These are phyloP conservation scores for Dipteronia sinensis DNA, from an alignment of 345 rosid genomes.

Conservation along the genomic window DNA sequence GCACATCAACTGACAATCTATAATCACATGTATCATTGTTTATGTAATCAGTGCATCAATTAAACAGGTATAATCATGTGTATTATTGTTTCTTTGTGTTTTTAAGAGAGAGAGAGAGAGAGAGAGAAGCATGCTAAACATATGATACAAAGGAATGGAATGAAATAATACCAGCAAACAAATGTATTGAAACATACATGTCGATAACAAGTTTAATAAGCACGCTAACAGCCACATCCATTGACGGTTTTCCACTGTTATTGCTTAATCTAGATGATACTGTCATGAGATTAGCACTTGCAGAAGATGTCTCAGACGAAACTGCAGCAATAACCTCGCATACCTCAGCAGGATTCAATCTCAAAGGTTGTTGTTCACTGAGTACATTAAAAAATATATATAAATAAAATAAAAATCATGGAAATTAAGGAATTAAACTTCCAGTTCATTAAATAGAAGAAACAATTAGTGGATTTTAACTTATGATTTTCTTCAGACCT, in stretches of 20 bases:
- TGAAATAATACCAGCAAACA: slow-evolving; percentile 19
- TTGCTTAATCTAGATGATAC: slow-evolving; percentile 77
- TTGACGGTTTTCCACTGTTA: slow-evolving; percentile 80
- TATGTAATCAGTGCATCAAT: slow-evolving; percentile 13
- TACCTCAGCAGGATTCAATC: slow-evolving; percentile 82
- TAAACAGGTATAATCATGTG: not conserved
- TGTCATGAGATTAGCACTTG: slow-evolving; percentile 61
- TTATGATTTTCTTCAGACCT: not conserved
- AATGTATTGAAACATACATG: slow-evolving; percentile 59
- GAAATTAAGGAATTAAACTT: slow-evolving; percentile 12
- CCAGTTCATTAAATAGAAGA: not conserved
- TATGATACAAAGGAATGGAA: not conserved
- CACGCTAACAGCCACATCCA: slow-evolving; percentile 98
- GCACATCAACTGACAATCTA: slow-evolving; percentile 5
- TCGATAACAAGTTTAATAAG: slow-evolving; percentile 95
- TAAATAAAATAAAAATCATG: slow-evolving; percentile 17
- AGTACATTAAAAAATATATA: slow-evolving; percentile 26
- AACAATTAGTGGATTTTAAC: not conserved
- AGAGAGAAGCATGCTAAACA: not conserved
- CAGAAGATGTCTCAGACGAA: slow-evolving; percentile 75
- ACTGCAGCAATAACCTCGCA: slow-evolving; percentile 97
- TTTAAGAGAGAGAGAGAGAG: not conserved
- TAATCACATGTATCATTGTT: not conserved
- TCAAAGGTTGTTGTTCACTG: slow-evolving; percentile 98
- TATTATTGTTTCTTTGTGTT: not conserved